Base-by-base conservation (phyloP, 73 alveolate species). In the Uronychia setigera region DNA sequence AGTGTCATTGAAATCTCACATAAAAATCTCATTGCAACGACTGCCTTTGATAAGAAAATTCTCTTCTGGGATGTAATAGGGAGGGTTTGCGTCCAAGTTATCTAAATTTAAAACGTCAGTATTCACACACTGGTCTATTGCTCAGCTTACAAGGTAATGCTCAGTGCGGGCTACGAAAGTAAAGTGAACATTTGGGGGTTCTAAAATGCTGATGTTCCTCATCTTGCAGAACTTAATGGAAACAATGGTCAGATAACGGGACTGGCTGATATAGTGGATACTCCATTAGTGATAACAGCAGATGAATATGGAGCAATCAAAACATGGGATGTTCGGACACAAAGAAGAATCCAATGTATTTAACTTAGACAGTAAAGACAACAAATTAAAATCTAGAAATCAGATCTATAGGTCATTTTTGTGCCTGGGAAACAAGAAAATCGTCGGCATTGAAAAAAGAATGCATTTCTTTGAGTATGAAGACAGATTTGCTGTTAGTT, bases 151-250 rank as follows among this genome's bases (percentile, higher is more conserved):
- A 46, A 46, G 67, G 67, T 46, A 19, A 5, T 46, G 5, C 67
- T 46, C 67, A 46, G n/a, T 46, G 67, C 67, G 67, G 67, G 67
- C n/a, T 46, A 46, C 67, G 67, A 46, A 19, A 46, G n/a, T 19
- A 46, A 19, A 46, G 67, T 19, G n/a, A 46, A 46, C 67, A 46
- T 46, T 19, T 46, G 67, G 67, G 67, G 67, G 19, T 46, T 46
- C 67, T 46, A 46, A 19, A 46, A 46, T 46, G 19, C n/a, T 19
- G 67, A 46, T 19, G 67, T 46, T 46, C 67, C 67, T 19, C 67
- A 46, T 19, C 19, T 46, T 5, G 67, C 67, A 5, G 67, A 46
- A 19, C 67, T 46, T 19, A 46, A 46, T 5, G 67, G 67, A 46
- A 46, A 46, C 67, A 46, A 46, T 19, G 67, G 67, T 11, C 67